phyloP scores from a whole-genome alignment of 2,329 filamentous ascomycete species.

The Scedosporium apiospermum region DNA sequence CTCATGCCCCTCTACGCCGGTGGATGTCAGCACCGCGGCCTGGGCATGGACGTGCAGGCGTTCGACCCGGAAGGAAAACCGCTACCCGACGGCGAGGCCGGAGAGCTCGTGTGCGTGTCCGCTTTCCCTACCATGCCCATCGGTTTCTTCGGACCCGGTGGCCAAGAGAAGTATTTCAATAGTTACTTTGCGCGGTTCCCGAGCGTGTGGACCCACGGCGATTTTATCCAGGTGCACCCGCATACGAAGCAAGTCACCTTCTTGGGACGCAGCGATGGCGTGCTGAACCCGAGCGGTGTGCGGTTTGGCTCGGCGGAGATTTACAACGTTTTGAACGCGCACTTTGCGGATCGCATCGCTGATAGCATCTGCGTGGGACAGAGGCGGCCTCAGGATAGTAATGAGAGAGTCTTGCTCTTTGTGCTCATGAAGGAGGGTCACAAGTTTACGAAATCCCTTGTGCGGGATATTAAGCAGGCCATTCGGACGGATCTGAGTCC shows the following conservation, averaged over 20 bases:
- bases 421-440: slow-evolving; percentile 46
- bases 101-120: slow-evolving; percentile 62
- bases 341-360: slow-evolving; percentile 51
- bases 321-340: slow-evolving; percentile 61
- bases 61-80: slow-evolving; percentile 38
- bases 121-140: slow-evolving; percentile 69
- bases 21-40: slow-evolving; percentile 38
- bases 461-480: slow-evolving; percentile 48
- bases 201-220: slow-evolving; percentile 73
- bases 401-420: slow-evolving; percentile 48
- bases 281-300: slow-evolving; percentile 70
- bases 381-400: slow-evolving; percentile 45
- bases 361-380: slow-evolving; percentile 79
- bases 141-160: slow-evolving; percentile 51
- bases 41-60: slow-evolving; percentile 42
- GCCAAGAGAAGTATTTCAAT: slow-evolving; percentile 46
- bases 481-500: slow-evolving; percentile 60
- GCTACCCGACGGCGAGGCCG: slow-evolving; percentile 51
- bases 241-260: slow-evolving; percentile 55
- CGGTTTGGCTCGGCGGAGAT: slow-evolving; percentile 75
- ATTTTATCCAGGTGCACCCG: slow-evolving; percentile 66
- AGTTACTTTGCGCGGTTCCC: slow-evolving; percentile 55
- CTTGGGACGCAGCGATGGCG: slow-evolving; percentile 65
- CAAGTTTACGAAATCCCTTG: slow-evolving; percentile 43
- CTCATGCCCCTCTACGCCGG: slow-evolving; percentile 56